Base-by-base conservation (phyloP, 495 filamentous ascomycete genomes). In the Penicillium dipodomyicola region DNA sequence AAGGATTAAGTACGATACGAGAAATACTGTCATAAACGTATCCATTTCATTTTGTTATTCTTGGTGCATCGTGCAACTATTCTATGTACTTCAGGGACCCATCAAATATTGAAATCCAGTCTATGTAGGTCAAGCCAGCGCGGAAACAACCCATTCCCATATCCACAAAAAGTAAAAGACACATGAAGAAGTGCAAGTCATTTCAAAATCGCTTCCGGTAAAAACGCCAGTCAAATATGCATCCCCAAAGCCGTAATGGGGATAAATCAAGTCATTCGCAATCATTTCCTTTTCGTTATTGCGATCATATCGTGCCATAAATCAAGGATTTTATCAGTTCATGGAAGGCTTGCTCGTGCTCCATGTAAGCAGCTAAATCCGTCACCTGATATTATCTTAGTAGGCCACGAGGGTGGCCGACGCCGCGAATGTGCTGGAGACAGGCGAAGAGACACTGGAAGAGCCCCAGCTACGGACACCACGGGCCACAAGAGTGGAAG, bases 161-260 rank as follows among this genome's bases (percentile, higher is more conserved):
- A 23, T 54, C 39, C 39, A 57, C 50, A 41, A 40, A 22, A 45
- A 53, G 52, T 40, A 60, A 29, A 52, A 59, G 59, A 65, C 59
- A 65, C 20, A 56, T 19, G 40, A 27, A 54, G 56, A 62, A 65
- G 41, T 25, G 32, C 32, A 49, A 49, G 39, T 53, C 35, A 23
- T 23, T 25, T 30, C 17, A 41, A 46, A 51, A 35, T 37, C 22
- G 17, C 44, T 32, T 19, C 42, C 39, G 17, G 32, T 44, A 49
- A 63, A 57, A 56, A 58, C 62, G 37, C 62, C 62, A 14, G 29
- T 44, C 40, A 42, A 54, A 43, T 41, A 64, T 61, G 58, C 54
- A 45, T 39, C 29, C 49, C 44, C 54, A 44, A 22, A 49, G 3
- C 27, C 25, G 23, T 29, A 15, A 53, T 49, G 43, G 20, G 25